Conservation (phyloP, 306 rosid genomes). For the Fragaria ananassa region DNA sequence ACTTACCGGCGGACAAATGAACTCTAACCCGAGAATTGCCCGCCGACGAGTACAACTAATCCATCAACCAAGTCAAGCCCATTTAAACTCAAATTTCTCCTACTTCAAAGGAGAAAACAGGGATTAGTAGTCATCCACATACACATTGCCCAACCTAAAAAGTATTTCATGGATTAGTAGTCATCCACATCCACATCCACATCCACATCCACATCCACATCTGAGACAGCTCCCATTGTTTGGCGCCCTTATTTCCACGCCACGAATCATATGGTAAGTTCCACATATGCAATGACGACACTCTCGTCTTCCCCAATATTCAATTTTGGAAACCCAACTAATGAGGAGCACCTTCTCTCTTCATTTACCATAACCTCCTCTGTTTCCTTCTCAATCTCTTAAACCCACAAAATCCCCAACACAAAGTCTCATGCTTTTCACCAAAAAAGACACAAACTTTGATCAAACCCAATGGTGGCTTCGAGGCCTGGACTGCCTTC, state of each 20-base stretch:
- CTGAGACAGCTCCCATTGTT: conserved; percentile 8
- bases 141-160: too few relatives aligned
- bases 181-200: background rate
- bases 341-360: too few relatives aligned
- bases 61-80: background rate
- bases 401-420: background rate
- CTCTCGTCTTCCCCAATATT: background rate
- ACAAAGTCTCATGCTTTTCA: background rate
- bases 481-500: conserved; percentile 41
- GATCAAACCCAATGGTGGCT: conserved; percentile 33
- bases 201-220: background rate
- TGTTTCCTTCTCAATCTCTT: background rate
- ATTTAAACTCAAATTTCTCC: background rate
- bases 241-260: conserved; percentile 57
- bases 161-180: background rate
- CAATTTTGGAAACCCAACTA: background rate
- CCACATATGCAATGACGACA: conserved; percentile 4
- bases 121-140: too few relatives aligned
- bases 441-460: background rate
- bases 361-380: background rate
- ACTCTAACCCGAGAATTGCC: too few relatives aligned
- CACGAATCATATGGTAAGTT: conserved; percentile 41
- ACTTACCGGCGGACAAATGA: too few relatives aligned
- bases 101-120: background rate
- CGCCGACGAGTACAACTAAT: too few relatives aligned